Conservation (phyloP, 352 stramenopile genomes). For the Phytophthora sp. region DNA sequence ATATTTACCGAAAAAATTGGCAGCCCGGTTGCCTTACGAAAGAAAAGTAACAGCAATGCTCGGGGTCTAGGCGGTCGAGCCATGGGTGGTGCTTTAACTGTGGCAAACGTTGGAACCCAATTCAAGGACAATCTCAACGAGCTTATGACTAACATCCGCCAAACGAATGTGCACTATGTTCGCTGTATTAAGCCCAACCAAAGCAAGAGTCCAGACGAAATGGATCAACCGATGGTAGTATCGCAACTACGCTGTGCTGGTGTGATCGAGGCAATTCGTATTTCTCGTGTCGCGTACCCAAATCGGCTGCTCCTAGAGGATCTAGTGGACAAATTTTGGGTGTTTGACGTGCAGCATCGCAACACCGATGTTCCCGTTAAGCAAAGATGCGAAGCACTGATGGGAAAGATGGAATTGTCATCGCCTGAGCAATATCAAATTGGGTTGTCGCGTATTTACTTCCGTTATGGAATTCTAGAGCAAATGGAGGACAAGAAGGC, state of each 20-base stretch:
- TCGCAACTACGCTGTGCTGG: conserved; percentile 97
- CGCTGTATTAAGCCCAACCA: conserved; percentile 99
- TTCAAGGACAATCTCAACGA: conserved; percentile 92
- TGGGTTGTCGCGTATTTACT: conserved; percentile 80
- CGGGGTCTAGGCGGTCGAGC: conserved; percentile 38
- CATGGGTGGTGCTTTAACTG: conserved; percentile 54
- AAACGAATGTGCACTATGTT: conserved; percentile 98
- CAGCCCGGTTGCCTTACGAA: conserved; percentile 21
- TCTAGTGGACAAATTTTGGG: conserved; percentile 81
- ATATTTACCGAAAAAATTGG: conserved; percentile 57
- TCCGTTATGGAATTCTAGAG: conserved; percentile 81
- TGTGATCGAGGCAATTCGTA: conserved; percentile 98
- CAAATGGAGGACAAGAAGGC: conserved; percentile 78
- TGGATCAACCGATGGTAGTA: conserved; percentile 93
- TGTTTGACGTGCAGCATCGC: conserved; percentile 55
- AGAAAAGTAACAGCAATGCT: conserved; percentile 34
- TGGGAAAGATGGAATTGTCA: conserved; percentile 67
- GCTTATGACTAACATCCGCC: conserved; percentile 94
- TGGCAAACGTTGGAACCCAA: conserved; percentile 77
- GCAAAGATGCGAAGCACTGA: conserved; percentile 57
- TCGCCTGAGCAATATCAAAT: conserved; percentile 82
- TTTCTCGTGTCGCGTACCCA: conserved; percentile 97
- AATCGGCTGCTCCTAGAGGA: conserved; percentile 93
- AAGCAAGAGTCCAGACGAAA: conserved; percentile 85
- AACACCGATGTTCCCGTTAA: conserved; percentile 51